Evolutionary conservation across 2,329 filamentous ascomycete species (phyloP).

Genomic region (Trichophyton equinum): DNA sequence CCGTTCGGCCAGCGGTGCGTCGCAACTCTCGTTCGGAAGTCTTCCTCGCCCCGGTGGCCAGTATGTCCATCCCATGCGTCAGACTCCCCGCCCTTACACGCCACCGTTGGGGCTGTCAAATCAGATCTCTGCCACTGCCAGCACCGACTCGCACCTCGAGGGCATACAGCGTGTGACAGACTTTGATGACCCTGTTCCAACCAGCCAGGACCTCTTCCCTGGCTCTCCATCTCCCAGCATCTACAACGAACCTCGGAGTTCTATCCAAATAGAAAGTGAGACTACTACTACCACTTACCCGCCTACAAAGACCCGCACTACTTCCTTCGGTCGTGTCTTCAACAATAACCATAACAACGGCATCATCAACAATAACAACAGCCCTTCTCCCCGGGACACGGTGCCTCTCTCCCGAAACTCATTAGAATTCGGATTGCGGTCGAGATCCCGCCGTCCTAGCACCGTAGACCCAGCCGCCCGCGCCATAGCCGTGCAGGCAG

Average conservation of each 20-base stretch:
- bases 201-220: slow-evolving; percentile 25
- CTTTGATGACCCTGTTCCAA: slow-evolving; percentile 1
- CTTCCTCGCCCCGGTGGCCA: slow-evolving; percentile 38
- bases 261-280: slow-evolving; percentile 28
- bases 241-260: slow-evolving; percentile 19
- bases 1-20: slow-evolving; percentile 43
- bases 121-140: slow-evolving; percentile 37
- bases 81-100: slow-evolving; percentile 42
- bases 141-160: slow-evolving; percentile 22
- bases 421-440: slow-evolving; percentile 45
- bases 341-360: slow-evolving; percentile 32
- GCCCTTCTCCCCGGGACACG: slow-evolving; percentile 38
- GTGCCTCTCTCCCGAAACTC: slow-evolving; percentile 43
- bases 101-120: slow-evolving; percentile 40
- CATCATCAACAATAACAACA: slow-evolving; percentile 18
- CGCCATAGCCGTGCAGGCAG: slow-evolving; percentile 44
- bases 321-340: slow-evolving; percentile 35
- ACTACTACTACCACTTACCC: slow-evolving; percentile 34
- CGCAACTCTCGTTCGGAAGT: slow-evolving; percentile 37
- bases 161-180: background rate
- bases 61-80: slow-evolving; percentile 45
- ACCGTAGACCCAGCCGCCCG: slow-evolving; percentile 41
- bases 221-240: slow-evolving; percentile 17
- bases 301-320: slow-evolving; percentile 37
- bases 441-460: slow-evolving; percentile 30